Conservation (phyloP, 192 early-diverging fungal species). For the Cetraspora pellucida region DNA sequence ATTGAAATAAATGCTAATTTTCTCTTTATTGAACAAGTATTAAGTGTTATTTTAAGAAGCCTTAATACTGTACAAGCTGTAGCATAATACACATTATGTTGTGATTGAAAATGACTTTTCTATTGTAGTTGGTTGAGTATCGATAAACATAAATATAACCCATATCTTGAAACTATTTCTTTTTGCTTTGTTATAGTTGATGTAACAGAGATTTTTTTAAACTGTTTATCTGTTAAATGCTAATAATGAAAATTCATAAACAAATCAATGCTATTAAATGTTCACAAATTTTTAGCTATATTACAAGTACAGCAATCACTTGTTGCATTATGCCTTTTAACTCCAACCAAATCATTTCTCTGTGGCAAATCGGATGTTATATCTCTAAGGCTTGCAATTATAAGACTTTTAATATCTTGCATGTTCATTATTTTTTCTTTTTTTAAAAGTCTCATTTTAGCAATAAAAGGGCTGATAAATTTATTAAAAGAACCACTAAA, state of each 20-base stretch:
- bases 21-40: not conserved
- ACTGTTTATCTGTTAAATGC: no score
- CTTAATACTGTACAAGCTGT: not conserved
- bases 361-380: not conserved
- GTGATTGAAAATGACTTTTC: not conserved
- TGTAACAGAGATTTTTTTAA: no score
- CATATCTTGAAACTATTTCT: not conserved
- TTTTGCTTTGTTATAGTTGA: not conserved
- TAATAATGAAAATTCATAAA: not conserved
- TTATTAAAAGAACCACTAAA: not conserved
- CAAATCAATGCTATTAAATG: not conserved
- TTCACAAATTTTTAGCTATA: not conserved
- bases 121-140: not conserved
- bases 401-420: not conserved
- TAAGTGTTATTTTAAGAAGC: not conserved
- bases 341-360: not conserved
- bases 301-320: not conserved
- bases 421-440: not conserved
- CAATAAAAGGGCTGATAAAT: not conserved
- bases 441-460: not conserved
- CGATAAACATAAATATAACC: not conserved
- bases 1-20: not conserved
- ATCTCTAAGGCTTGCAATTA: not conserved
- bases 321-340: not conserved
- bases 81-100: no score